Evolutionary conservation across 2,329 filamentous ascomycete species (phyloP).

Genomic region (Gliomastix tumulicola): DNA sequence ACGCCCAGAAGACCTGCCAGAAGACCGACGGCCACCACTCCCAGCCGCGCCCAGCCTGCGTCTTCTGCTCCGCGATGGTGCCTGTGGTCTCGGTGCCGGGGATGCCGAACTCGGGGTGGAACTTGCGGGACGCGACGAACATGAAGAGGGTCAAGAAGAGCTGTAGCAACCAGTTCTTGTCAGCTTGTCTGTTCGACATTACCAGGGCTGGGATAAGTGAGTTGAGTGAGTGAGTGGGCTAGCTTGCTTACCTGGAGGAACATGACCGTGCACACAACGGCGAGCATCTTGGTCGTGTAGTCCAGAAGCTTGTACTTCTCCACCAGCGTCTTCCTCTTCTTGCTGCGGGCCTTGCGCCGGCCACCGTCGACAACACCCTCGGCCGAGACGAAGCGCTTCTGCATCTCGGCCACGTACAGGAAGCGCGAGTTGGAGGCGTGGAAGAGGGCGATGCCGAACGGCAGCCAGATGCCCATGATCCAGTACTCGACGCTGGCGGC

Average conservation of each 20-base stretch:
- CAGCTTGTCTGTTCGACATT: background rate
- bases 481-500: conserved; percentile 52
- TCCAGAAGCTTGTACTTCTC: conserved; percentile 31
- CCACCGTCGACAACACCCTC: background rate
- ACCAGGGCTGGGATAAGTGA: background rate
- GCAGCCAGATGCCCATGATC: conserved; percentile 60
- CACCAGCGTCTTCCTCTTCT: conserved; percentile 18
- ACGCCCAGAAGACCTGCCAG: conserved; percentile 57
- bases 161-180: conserved; percentile 24
- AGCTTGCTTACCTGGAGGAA: conserved; percentile 41
- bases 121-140: conserved; percentile 58
- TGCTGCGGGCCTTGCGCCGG: conserved; percentile 3
- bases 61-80: conserved; percentile 41
- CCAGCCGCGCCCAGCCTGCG: conserved; percentile 43
- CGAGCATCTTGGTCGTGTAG: conserved; percentile 40
- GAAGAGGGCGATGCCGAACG: conserved; percentile 59
- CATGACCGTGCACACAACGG: conserved; percentile 47
- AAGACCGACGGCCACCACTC: conserved; percentile 63
- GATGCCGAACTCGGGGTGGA: conserved; percentile 53
- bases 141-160: conserved; percentile 50
- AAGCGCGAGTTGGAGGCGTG: conserved; percentile 58
- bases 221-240: too few relatives aligned
- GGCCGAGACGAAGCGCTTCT: conserved; percentile 29
- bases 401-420: conserved; percentile 48
- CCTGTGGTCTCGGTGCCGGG: conserved; percentile 54